Base-by-base conservation (phyloP, 352 stramenopile species). In the Phytophthora foliorum region DNA sequence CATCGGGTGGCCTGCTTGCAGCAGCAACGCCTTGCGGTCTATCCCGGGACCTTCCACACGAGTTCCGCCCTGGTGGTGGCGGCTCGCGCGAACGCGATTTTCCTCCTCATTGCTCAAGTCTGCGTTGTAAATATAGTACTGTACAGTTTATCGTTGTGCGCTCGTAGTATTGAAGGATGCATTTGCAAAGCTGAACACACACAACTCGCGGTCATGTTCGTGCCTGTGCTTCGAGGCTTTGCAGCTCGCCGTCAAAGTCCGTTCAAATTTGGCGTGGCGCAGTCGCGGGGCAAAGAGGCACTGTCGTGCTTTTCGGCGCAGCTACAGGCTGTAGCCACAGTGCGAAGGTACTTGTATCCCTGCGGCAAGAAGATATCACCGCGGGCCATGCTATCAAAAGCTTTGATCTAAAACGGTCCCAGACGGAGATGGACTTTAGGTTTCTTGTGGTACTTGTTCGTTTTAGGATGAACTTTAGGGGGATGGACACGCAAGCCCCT, bases 91-190 rank as follows among this genome's bases (percentile, higher is more conserved):
- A 73, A 73, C 44, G 57, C 27, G 14, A 68, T 68, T 72, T 62
- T 39, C 25, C n/a, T n/a, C n/a, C n/a, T n/a, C n/a, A n/a, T n/a
- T n/a, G n/a, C n/a, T n/a, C n/a, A n/a, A n/a, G n/a, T n/a, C n/a
- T n/a, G n/a, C n/a, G n/a, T n/a, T n/a, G n/a, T n/a, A n/a, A n/a
- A n/a, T n/a, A n/a, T n/a, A n/a, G n/a, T n/a, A n/a, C n/a, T 25
- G 41, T 69, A 52, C 44, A 61, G 59, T 74, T 65, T 73, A 41
- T 42, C 14, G 65, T 73, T 69, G 65, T 69, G 44, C 41, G 21
- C 31, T 73, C 58, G 65, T 55, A 38, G 22, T n/a, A 3, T 19
- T 39, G 49, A 57, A 45, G 50, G 11, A 41, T 50, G 38, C 27
- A 42, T 42, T 42, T 19, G 3, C 39, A 22, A 59, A 60, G 55